A percentile compares a stretch with the other conserved stretches of the same genome.
phyloP scores from a whole-genome alignment of 2,329 filamentous ascomycete species.

The Colletotrichum cereale region DNA sequence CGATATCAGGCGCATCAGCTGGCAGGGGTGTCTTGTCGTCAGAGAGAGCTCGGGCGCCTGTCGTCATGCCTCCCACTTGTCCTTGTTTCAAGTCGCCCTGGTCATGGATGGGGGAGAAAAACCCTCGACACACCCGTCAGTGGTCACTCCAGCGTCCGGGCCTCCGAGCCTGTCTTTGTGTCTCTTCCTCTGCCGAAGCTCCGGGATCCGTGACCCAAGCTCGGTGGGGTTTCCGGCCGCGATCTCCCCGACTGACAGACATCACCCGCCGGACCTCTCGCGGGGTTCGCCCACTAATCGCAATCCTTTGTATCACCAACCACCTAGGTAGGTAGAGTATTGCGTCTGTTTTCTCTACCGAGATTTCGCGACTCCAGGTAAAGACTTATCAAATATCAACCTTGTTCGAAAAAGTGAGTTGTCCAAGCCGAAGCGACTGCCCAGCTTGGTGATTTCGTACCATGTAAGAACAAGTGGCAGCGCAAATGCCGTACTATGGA shows the following conservation, averaged over 20 bases:
- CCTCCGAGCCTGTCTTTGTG: conserved; percentile 6
- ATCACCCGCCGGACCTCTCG: not conserved
- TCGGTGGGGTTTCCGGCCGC: not conserved
- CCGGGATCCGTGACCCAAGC: conserved; percentile 21
- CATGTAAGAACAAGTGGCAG: no score
- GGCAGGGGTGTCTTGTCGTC: conserved; percentile 24
- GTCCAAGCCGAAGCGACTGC: not conserved
- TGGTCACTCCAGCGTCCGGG: conserved; percentile 24
- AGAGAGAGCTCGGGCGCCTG: conserved; percentile 32
- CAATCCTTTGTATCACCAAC: not conserved
- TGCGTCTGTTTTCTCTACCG: not conserved
- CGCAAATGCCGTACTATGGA: not conserved
- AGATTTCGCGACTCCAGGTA: not conserved
- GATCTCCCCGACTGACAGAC: not conserved
- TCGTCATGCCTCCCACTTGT: conserved; percentile 36
- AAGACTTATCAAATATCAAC: not conserved
- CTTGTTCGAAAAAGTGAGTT: not conserved
- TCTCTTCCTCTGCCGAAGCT: conserved; percentile 23
- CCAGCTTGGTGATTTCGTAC: not conserved
- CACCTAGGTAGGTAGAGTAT: not conserved
- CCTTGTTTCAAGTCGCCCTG: conserved; percentile 39
- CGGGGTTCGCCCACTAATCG: not conserved
- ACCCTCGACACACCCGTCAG: conserved; percentile 24
- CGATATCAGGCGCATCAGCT: conserved; percentile 30
- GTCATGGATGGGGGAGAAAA: conserved; percentile 27